Conservation (phyloP, 1,139 yeast species). For the Candida sp. region DNA sequence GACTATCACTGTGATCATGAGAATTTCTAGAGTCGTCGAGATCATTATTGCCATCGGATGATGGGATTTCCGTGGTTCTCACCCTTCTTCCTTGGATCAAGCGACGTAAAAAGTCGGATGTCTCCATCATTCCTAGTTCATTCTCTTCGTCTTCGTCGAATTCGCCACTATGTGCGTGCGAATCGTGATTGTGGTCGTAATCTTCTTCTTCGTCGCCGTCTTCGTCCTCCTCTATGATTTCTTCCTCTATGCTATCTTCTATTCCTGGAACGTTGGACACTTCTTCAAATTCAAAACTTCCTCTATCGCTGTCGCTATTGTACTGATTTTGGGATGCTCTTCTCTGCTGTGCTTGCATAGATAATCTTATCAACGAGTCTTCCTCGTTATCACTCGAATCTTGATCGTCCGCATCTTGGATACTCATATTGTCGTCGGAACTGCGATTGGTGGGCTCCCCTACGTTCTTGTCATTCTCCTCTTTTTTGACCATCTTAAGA, state of each 20-base stretch:
- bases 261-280: constrained; percentile 7
- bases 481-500: constrained; percentile 1
- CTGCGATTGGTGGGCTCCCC: background rate
- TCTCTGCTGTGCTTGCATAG: constrained; percentile 23
- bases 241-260: constrained; percentile 7
- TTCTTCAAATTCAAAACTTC: constrained; percentile 5
- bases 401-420: constrained; percentile 6
- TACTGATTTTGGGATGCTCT: constrained; percentile 9
- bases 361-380: constrained; percentile 24
- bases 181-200: constrained; percentile 23
- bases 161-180: constrained; percentile 15
- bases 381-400: constrained; percentile 15
- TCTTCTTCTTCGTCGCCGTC: constrained; percentile 16
- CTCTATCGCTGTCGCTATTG: constrained; percentile 7
- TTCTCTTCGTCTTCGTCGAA: constrained; percentile 23
- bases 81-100: constrained; percentile 21
- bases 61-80: constrained; percentile 14
- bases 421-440: constrained; percentile 6
- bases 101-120: constrained; percentile 29
- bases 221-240: constrained; percentile 11
- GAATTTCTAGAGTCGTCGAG: background rate
- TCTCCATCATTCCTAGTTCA: constrained; percentile 25
- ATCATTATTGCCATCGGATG: background rate
- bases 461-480: background rate
- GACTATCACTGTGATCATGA: constrained; percentile 6